Evolutionary conservation across 192 early-diverging fungal genomes (phyloP), one percentile per base, ranked within the genome.

Genomic region (Coemansia sp.): DNA sequence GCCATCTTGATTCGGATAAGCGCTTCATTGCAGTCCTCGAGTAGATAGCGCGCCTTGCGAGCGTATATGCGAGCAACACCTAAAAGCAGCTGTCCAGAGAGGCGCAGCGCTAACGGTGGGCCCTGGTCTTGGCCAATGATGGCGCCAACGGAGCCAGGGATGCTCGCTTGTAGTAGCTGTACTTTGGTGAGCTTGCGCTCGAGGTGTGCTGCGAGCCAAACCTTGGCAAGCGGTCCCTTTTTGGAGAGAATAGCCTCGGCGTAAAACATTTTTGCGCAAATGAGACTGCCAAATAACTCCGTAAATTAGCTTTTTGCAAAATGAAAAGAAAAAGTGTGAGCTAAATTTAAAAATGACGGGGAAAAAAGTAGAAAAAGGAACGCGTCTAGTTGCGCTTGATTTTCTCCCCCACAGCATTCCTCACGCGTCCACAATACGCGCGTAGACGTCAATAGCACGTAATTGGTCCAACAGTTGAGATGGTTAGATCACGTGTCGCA

Each of bases 121-220:
- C 81, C 81, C 34, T 92, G 90, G 71, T 94, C 91, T 29, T 81
- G 84, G 15, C 88, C 90, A 66, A 93, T 89, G 64, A 97, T 96
- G 15, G 92, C 91, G 22, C 89, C 95, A 67, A 98, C 94, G 2
- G 96, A 93, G 22, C 82, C 87, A 49, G 91, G 85, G 54, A 99
- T 90, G 82, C 96, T 95, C n/a, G 98, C 93, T 64, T 97, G 94
- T 55, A 98, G 75, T 63, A 97, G 90, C 86, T 99, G 96, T 6
- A 89, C 84, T 76, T 99, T 99, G 67, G 91, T 93, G 36, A 99
- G 85, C 88, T 99, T 99, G 76, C 93, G 87, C 82, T 99, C 98
- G 91, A 93, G 94, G 71, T 98, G 95, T 34, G 97, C 94, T 15
- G 98, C 98, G 22, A 99, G 89, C 98, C 98, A 99, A 67, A 98